Evolutionary conservation across 2,329 filamentous ascomycete species (phyloP), one percentile per base, ranked within the genome.

Genomic region (Phyllosticta paracitricarpa): DNA sequence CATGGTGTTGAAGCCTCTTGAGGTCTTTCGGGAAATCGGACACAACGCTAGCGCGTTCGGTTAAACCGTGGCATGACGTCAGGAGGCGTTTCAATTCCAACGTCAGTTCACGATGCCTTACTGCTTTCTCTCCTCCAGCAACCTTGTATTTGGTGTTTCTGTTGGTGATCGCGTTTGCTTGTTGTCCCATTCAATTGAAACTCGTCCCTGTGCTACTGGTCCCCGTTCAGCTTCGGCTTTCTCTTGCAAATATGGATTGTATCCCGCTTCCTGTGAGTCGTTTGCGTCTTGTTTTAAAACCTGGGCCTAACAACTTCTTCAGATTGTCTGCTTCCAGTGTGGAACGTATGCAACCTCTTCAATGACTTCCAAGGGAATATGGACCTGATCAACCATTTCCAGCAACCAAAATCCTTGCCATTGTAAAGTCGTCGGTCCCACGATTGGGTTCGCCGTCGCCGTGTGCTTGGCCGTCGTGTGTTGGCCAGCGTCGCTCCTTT

Each of bases 321-420:
- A 80, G 51, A 74, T 81, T 10, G 69, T 82, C 66, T 82, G 80
- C 70, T 79, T 82, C 69, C 80, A 83, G 69, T 83, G 79, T 69
- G 81, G 73, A 69, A 75, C 73, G 72, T 74, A 68, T 54, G 63
- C 33, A 48, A 35, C 52, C 56, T 33, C n/a, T 57, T 40, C 26
- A 22, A 54, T 30, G 57, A 53, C 26, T 26, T 24, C 12, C 17
- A 17, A 57, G 10, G 17, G 51, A 22, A n/a, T 19, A 30, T 61
- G n/a, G 51, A 22, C 28, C 33, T 54, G 54, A 26, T 26, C 3
- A 25, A 48, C 28, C 48, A 35, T 25, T 25, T 24, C 71, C 54
- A 83, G 80, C 8, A 75, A 82, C 63, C 79, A 83, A 66, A 84
- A 83, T 61, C 81, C 81, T 2, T 84, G 81, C 61, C 79, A 78